Conservation (phyloP, 2,329 filamentous ascomycete genomes). For the Aspergillus sclerotialis region DNA sequence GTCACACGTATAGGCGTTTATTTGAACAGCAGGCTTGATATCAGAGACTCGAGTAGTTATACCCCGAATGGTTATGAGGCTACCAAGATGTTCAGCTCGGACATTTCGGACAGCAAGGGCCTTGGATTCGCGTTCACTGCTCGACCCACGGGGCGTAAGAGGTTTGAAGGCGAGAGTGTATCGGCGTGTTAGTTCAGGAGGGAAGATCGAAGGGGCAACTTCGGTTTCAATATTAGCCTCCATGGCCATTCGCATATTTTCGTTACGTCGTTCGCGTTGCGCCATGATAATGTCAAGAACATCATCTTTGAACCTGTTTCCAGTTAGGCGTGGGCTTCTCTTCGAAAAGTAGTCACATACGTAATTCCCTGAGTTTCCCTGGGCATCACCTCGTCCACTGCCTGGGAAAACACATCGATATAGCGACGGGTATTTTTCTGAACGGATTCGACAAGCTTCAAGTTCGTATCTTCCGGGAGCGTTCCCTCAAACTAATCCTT, state of each 20-base stretch:
- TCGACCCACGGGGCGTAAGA: conserved; percentile 63
- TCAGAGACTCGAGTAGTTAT: conserved; percentile 95
- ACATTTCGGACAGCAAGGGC: conserved; percentile 88
- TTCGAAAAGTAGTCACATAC: not conserved
- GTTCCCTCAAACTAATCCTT: conserved; percentile 63
- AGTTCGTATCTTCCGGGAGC: conserved; percentile 59
- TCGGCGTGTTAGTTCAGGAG: conserved; percentile 80
- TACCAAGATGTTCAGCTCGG: conserved; percentile 83
- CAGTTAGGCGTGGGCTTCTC: conserved; percentile 12
- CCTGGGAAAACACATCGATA: conserved; percentile 81
- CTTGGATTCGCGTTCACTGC: conserved; percentile 51
- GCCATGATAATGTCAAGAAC: conserved; percentile 96
- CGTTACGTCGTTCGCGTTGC: conserved; percentile 79
- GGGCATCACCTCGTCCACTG: conserved; percentile 82
- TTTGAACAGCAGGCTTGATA: conserved; percentile 94
- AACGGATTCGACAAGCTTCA: conserved; percentile 68
- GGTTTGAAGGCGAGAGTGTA: conserved; percentile 98
- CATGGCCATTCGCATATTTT: conserved; percentile 61
- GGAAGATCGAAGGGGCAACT: conserved; percentile 70
- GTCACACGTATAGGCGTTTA: conserved; percentile 97
- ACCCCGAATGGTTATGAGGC: conserved; percentile 87
- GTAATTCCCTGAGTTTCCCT: conserved; percentile 39
- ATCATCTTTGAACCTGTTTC: conserved; percentile 84
- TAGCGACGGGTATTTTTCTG: conserved; percentile 92
- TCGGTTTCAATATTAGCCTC: conserved; percentile 60